These are phyloP conservation scores for Tricholoma flavovirens DNA, from an alignment of 768 basidiomycete species.

Conservation along the genomic window DNA sequence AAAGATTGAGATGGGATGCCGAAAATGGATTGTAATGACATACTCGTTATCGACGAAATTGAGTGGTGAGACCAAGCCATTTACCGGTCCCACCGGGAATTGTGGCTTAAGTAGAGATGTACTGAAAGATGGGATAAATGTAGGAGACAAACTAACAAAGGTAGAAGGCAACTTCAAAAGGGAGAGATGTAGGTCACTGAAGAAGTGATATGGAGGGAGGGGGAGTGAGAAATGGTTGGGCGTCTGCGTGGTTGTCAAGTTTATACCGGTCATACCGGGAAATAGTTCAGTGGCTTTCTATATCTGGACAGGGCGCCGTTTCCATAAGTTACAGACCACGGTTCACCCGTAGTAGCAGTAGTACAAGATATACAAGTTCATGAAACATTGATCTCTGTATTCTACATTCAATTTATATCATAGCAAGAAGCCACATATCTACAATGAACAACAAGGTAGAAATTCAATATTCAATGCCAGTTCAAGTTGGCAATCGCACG, in stretches of 20 bases:
- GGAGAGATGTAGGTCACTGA: constrained; percentile 9
- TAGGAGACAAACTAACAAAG: neutral
- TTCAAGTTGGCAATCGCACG: no score
- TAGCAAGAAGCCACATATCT: neutral
- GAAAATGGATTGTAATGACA: neutral
- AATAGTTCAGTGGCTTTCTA: constrained; percentile 14
- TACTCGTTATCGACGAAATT: neutral
- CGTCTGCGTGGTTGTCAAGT: constrained; percentile 28
- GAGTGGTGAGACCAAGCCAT: constrained; percentile 3
- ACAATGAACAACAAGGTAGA: no score
- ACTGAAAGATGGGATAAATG: constrained; percentile 12
- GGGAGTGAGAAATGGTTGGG: constrained; percentile 16
- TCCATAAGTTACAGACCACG: neutral
- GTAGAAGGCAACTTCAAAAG: no score
- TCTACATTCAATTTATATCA: neutral
- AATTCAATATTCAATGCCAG: no score
- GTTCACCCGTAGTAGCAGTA: no score
- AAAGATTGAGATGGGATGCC: neutral
- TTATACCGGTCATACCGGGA: constrained; percentile 34
- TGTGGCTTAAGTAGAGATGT: neutral
- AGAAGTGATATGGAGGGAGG: constrained; percentile 1
- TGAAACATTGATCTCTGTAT: neutral
- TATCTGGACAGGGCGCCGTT: neutral
- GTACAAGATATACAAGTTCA: neutral
- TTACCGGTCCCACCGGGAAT: constrained; percentile 25